Conservation (phyloP, 768 basidiomycete genomes). For the Suillus luteus region DNA sequence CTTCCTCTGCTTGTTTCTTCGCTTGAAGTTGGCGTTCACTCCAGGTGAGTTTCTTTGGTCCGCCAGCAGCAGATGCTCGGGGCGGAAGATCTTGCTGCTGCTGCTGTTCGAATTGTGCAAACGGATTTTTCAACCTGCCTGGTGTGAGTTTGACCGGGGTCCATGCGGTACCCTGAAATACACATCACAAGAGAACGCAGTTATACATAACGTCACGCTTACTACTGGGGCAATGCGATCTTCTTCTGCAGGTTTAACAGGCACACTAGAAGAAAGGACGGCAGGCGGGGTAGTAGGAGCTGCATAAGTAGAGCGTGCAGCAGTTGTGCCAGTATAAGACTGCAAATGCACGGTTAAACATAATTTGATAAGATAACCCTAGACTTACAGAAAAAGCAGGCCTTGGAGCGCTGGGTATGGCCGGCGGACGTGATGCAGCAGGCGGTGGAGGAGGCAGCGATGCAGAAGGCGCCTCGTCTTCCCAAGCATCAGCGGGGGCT, state of each 20-base stretch:
- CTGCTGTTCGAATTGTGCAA: conserved; percentile 60
- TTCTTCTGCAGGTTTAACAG: conserved; percentile 73
- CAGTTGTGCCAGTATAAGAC: conserved; percentile 16
- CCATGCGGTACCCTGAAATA: conserved; percentile 71
- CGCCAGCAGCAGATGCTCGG: conserved; percentile 28
- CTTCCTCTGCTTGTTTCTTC: conserved; percentile 83
- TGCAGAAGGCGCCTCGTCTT: conserved; percentile 45
- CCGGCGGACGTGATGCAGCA: conserved; percentile 50
- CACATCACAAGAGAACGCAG: not conserved
- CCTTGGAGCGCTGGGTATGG: conserved; percentile 42
- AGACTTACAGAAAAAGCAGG: conserved; percentile 44
- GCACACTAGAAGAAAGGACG: conserved; percentile 46
- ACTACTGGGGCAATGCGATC: conserved; percentile 82
- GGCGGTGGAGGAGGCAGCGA: conserved; percentile 45
- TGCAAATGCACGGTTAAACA: conserved; percentile 13
- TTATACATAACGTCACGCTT: conserved; percentile 17
- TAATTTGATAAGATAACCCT: conserved; percentile 3
- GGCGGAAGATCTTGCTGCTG: conserved; percentile 35
- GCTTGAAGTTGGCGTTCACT: conserved; percentile 89
- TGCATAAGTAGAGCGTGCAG: conserved; percentile 27
- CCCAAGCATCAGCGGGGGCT: conserved; percentile 62
- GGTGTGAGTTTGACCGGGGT: conserved; percentile 87
- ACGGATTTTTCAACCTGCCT: conserved; percentile 86
- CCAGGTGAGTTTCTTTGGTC: conserved; percentile 87
- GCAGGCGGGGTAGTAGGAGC: conserved; percentile 37